Percentiles rank a stretch among this genome's conserved stretches.
Conservation (phyloP, 1,139 yeast species). For the Taiozyma sp. region DNA sequence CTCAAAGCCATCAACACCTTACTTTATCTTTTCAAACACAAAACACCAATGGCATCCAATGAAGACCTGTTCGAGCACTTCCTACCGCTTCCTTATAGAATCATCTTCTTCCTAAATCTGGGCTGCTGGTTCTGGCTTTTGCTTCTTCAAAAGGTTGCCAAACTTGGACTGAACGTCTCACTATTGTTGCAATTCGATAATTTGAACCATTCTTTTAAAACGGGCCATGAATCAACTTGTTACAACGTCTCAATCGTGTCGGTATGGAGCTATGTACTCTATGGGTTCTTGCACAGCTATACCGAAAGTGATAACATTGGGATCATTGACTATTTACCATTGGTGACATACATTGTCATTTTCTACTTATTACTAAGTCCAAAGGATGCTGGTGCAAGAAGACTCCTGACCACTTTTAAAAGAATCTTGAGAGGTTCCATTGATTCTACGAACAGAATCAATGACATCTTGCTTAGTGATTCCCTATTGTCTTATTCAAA, state of each 20-base stretch:
- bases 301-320: conserved; percentile 3
- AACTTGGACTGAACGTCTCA: conserved; percentile 7
- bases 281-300: conserved; percentile 4
- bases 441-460: conserved; percentile 55
- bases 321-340: conserved; percentile 27
- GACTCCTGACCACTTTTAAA: conserved; percentile 42
- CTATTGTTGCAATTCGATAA: conserved; percentile 9
- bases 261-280: conserved; percentile 5
- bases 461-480: conserved; percentile 78
- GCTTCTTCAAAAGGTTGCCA: conserved; percentile 2
- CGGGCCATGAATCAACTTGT: conserved; percentile 2
- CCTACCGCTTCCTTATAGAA: conserved; percentile 19
- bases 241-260: conserved; percentile 8
- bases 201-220: conserved; percentile 1
- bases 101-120: conserved; percentile 10
- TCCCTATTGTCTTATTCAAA: conserved; percentile 74
- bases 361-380: conserved; percentile 19
- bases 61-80: conserved; percentile 11
- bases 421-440: conserved; percentile 54
- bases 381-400: conserved; percentile 34
- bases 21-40: neutral
- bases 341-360: conserved; percentile 27
- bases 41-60: neutral
- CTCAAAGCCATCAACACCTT: too few species aligned
- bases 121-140: conserved; percentile 19